Conservation (phyloP, 352 stramenopile genomes). For the Plasmopara muralis region DNA sequence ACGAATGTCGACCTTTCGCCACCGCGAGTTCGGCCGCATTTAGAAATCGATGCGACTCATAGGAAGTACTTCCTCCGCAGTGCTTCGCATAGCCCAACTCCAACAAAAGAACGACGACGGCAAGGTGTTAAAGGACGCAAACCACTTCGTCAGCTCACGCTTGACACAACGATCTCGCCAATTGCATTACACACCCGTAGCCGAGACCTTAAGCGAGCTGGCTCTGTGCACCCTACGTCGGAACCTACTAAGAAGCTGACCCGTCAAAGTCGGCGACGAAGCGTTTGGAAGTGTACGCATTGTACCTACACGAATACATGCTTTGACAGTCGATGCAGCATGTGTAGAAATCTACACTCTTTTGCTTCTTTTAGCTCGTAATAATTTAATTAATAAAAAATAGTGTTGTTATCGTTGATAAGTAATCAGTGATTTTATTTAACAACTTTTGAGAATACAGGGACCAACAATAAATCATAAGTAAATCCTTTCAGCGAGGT, state of each 20-base stretch:
- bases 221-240: conserved; percentile 11
- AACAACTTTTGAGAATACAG: no score
- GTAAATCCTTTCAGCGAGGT: no score
- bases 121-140: conserved; percentile 20
- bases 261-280: conserved; percentile 24
- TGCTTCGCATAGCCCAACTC: conserved; percentile 28
- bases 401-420: conserved; percentile 11
- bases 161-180: conserved; percentile 26
- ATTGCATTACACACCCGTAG: conserved; percentile 31
- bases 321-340: conserved; percentile 62
- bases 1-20: conserved; percentile 13
- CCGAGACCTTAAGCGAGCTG: conserved; percentile 15
- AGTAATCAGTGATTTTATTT: no score
- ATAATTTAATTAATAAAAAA: conserved; percentile 19
- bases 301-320: conserved; percentile 76
- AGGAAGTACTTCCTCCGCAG: conserved; percentile 33
- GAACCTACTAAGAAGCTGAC: conserved; percentile 30
- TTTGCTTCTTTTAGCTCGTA: conserved; percentile 18
- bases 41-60: conserved; percentile 20
- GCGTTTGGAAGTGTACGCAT: conserved; percentile 46
- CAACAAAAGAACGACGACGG: conserved; percentile 20
- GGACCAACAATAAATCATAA: no score
- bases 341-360: conserved; percentile 40
- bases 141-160: conserved; percentile 33
- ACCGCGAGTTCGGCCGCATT: conserved; percentile 10